phyloP scores from a whole-genome alignment of 768 basidiomycete species.

The Psilocybe cubensis region DNA sequence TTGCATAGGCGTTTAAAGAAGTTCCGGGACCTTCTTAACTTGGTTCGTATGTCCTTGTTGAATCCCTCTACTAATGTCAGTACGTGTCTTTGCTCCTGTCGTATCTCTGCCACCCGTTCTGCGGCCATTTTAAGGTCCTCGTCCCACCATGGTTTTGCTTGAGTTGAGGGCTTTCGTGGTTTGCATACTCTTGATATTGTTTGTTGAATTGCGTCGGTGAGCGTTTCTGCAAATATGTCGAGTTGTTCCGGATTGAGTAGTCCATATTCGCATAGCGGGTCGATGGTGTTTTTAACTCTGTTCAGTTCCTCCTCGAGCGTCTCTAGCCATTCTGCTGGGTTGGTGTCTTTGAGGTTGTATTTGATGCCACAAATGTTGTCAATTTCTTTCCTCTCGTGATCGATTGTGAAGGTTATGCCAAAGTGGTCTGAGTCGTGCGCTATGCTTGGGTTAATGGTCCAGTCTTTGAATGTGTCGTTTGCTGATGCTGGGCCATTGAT shows the following conservation, averaged over 20 bases:
- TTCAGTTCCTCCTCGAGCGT: neutral
- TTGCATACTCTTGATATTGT: neutral
- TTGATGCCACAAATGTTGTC: too few relatives aligned
- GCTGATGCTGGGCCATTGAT: too few relatives aligned
- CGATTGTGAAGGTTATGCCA: too few relatives aligned
- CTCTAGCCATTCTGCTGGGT: neutral
- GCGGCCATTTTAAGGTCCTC: conserved; percentile 14
- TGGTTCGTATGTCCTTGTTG: conserved; percentile 2
- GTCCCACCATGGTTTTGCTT: conserved; percentile 25
- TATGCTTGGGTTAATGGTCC: too few relatives aligned
- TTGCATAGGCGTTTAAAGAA: conserved; percentile 22
- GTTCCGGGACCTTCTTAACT: conserved; percentile 13
- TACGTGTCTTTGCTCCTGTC: neutral
- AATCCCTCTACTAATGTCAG: neutral
- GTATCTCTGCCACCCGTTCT: neutral
- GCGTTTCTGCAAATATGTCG: neutral
- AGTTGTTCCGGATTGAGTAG: neutral
- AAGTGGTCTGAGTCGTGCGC: too few relatives aligned
- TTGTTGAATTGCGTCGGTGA: neutral
- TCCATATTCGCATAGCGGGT: neutral
- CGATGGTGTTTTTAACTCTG: neutral
- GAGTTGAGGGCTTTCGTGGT: neutral
- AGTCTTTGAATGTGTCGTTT: too few relatives aligned
- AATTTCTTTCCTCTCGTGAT: too few relatives aligned
- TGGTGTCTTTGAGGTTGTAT: neutral